Evolutionary conservation across 257 asterid species (phyloP), one percentile per base, ranked within the genome.

Genomic region (Hygrophila difformis): DNA sequence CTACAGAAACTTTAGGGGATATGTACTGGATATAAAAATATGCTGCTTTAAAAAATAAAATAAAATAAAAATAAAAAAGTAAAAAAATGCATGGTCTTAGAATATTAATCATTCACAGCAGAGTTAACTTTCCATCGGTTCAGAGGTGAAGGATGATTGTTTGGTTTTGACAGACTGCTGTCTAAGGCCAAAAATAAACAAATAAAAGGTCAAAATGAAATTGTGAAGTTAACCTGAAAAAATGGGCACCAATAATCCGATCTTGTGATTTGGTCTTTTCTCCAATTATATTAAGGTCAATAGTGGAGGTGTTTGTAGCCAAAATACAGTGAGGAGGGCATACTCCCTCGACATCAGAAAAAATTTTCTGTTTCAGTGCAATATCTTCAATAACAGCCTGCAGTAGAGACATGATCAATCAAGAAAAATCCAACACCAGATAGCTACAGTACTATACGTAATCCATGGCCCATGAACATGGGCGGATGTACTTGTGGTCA

Each of bases 271-370:
- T 72, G 43, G 73, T 86, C 65, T 64, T 72, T 64, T 80, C 78
- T 56, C 95, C 96, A 64, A 91, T 48, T 39, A 72, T 10, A 58
- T 76, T 74, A 67, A 91, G 93, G 64, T 91, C 95, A 54, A 91
- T 91, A 39, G 99, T 91, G 42, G 97, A 86, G 51, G 99, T 86
- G 63, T 86, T 91, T 65, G 84, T 61, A 47, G 99, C 96, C 74
- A 91, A 74, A 63, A 86, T 79, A 68, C 99, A 91, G 65, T 86
- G 94, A 35, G 95, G 72, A 37, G 89, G 80, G 73, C 97, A 86
- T 28, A 51, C 86, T 69, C 80, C 82, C 89, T 91, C 99, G 56
- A 91, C 48, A 24, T 86, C 99, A 52, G 48, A 62, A 65, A 85
- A 89, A 42, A 91, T 69, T 44, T 75, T 66, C 81, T 86, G 96